phyloP scores from a whole-genome alignment of 2,329 filamentous ascomycete genomes.

The Hawksworthiomyces lignivorus region DNA sequence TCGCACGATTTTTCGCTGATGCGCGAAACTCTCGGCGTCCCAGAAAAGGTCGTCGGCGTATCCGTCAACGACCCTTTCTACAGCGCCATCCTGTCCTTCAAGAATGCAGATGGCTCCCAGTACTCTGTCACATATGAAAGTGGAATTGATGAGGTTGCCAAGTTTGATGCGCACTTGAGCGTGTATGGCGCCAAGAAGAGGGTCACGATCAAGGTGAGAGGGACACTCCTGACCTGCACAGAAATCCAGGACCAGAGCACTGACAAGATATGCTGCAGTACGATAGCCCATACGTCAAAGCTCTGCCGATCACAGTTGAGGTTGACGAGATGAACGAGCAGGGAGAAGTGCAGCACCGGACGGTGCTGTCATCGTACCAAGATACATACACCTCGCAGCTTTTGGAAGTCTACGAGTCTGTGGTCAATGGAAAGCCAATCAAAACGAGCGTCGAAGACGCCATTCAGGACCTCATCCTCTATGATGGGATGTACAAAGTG shows the following conservation, averaged over 20 bases:
- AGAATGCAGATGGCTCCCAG: background rate
- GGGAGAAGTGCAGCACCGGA: conserved; percentile 26
- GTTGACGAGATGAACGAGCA: conserved; percentile 24
- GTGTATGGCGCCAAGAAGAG: too few species aligned
- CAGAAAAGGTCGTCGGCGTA: too few species aligned
- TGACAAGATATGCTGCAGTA: conserved; percentile 31
- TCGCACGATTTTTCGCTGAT: too few species aligned
- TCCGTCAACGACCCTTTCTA: too few species aligned
- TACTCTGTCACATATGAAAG: too few species aligned
- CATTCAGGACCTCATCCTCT: conserved; percentile 18
- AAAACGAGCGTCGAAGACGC: conserved; percentile 22
- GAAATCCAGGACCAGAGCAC: background rate
- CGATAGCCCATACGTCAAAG: conserved; percentile 51
- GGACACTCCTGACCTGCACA: too few species aligned
- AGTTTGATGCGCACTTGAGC: too few species aligned
- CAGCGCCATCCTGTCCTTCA: too few species aligned
- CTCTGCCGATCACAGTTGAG: conserved; percentile 34
- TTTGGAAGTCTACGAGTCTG: conserved; percentile 16
- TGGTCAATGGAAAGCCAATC: conserved; percentile 15
- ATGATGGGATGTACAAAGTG: too few species aligned
- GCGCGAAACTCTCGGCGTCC: too few species aligned
- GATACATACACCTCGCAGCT: conserved; percentile 22
- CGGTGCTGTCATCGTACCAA: conserved; percentile 21
- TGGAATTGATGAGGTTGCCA: too few species aligned
- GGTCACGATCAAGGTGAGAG: too few species aligned